Evolutionary conservation across 768 basidiomycete genomes (phyloP).

Genomic region (Leccinum subtestaceum): DNA sequence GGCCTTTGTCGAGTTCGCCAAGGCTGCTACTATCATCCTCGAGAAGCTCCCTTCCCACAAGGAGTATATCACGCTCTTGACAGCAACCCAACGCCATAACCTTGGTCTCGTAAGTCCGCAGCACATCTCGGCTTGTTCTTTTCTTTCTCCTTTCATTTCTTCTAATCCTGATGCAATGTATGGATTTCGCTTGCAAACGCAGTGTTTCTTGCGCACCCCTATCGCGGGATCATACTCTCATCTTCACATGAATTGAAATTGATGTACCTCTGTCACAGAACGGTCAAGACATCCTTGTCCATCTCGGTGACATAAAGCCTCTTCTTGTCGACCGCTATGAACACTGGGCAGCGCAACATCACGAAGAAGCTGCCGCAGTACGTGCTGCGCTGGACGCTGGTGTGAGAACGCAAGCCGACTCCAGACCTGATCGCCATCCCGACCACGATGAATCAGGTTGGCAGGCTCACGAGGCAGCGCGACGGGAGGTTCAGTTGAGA

Average conservation of each 20-base stretch:
- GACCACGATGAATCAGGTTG: constrained; percentile 33
- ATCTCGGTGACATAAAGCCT: constrained; percentile 63
- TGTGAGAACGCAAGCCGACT: constrained; percentile 23
- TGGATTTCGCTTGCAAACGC: background rate
- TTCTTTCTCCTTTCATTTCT: background rate
- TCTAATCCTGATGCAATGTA: constrained; percentile 5
- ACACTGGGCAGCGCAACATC: constrained; percentile 49
- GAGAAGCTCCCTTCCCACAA: constrained; percentile 75
- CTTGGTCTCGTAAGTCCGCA: constrained; percentile 61
- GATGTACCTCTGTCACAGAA: constrained; percentile 45
- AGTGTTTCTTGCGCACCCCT: background rate
- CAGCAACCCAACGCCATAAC: constrained; percentile 57
- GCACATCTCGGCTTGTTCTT: constrained; percentile 1
- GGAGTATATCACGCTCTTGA: constrained; percentile 59
- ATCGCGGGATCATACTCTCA: background rate
- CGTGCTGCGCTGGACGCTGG: constrained; percentile 23
- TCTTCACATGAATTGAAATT: constrained; percentile 10
- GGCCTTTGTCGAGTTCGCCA: constrained; percentile 72
- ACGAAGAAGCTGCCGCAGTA: constrained; percentile 32
- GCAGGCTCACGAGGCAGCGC: constrained; percentile 31
- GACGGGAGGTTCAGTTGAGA: constrained; percentile 30
- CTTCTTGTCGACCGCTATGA: constrained; percentile 62
- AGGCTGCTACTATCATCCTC: constrained; percentile 72
- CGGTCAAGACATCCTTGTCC: constrained; percentile 70
- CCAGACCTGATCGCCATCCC: constrained; percentile 24